phyloP scores from a whole-genome alignment of 202 grass and related monocot genomes.

The Cymbopogon flexuosus region DNA sequence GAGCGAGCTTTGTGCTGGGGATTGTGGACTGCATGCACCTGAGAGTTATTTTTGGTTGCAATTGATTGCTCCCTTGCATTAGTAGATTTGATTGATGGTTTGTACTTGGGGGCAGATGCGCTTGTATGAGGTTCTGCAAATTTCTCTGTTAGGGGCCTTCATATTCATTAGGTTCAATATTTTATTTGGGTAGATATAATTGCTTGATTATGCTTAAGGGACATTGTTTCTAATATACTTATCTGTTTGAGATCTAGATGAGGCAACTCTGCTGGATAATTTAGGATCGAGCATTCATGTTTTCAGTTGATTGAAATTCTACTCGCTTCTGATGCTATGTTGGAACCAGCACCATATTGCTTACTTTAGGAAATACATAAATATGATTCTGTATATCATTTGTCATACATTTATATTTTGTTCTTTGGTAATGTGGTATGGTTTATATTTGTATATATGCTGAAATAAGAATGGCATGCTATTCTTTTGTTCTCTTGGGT shows the following conservation, averaged over 20 bases:
- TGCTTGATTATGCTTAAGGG: not conserved
- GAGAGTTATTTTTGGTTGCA: not conserved
- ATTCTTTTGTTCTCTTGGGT: not conserved
- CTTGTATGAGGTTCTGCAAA: not conserved
- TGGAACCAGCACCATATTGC: not conserved
- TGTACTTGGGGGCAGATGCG: not conserved
- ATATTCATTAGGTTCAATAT: not conserved
- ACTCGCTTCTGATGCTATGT: not conserved
- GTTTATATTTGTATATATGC: not conserved
- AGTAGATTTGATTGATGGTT: not conserved
- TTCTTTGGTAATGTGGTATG: not conserved
- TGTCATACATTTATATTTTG: not conserved
- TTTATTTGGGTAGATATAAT: not conserved
- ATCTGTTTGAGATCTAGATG: not conserved
- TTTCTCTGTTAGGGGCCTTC: not conserved
- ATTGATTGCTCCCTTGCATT: not conserved
- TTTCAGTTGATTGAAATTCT: not conserved
- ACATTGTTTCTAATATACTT: not conserved
- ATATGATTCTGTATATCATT: not conserved
- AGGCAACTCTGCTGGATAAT: not conserved
- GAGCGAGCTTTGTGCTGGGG: not conserved
- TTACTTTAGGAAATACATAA: not conserved
- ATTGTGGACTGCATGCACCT: constrained; percentile 11
- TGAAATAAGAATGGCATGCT: not conserved
- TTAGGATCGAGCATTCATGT: not conserved